Percentiles rank a stretch among this genome's conserved stretches.
Conservation (phyloP, 768 basidiomycete species). For the Amanita pallidorosea region DNA sequence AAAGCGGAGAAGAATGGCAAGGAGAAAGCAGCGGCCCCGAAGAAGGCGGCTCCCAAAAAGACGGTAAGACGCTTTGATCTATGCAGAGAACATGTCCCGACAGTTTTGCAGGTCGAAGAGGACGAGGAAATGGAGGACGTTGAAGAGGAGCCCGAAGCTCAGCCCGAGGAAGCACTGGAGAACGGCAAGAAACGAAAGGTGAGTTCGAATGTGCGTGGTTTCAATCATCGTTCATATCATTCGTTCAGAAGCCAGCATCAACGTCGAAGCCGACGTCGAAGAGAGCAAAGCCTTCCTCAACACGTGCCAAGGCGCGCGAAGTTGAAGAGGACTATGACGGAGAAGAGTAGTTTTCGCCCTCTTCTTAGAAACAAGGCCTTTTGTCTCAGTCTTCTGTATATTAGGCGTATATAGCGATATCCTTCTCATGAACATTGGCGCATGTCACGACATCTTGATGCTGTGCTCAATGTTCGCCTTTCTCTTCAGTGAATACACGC, state of each 20-base stretch:
- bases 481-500: too few species aligned
- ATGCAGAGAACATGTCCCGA: slow-evolving; percentile 13
- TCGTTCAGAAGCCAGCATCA: slow-evolving; percentile 26
- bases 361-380: not conserved
- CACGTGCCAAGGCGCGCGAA: slow-evolving; percentile 35
- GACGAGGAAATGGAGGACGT: slow-evolving; percentile 34
- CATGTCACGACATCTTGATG: too few species aligned
- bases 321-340: slow-evolving; percentile 25
- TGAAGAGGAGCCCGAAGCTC: slow-evolving; percentile 27
- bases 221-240: not conserved
- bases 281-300: slow-evolving; percentile 30
- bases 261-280: slow-evolving; percentile 39
- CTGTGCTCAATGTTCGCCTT: too few species aligned
- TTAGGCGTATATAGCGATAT: slow-evolving; percentile 1
- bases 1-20: slow-evolving; percentile 8
- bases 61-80: slow-evolving; percentile 9
- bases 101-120: slow-evolving; percentile 12
- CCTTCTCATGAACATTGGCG: not conserved
- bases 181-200: slow-evolving; percentile 68
- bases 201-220: slow-evolving; percentile 4
- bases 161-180: slow-evolving; percentile 34
- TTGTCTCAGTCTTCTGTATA: not conserved
- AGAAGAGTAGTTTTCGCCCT: not conserved
- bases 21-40: slow-evolving; percentile 12
- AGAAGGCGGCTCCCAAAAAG: slow-evolving; percentile 9